phyloP scores from a whole-genome alignment of 2,329 filamentous ascomycete genomes.

The Fusarium acutatum region DNA sequence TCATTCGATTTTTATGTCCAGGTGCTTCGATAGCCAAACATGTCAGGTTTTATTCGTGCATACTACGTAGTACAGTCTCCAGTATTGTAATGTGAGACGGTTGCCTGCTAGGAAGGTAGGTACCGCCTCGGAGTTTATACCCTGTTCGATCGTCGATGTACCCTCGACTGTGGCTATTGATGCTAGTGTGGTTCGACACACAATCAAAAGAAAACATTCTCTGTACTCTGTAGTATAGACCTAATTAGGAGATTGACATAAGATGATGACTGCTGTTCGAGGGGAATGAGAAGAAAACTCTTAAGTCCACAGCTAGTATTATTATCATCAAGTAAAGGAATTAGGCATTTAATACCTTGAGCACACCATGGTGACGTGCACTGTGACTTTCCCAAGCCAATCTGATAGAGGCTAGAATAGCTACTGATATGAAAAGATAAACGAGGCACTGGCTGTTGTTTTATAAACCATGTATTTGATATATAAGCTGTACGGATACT shows the following conservation, averaged over 20 bases:
- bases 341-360: neutral
- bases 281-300: neutral
- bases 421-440: neutral
- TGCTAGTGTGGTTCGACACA: neutral
- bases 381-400: neutral
- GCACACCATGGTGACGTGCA: neutral
- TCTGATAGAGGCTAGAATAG: neutral
- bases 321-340: neutral
- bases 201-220: neutral
- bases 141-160: neutral
- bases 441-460: neutral
- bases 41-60: neutral
- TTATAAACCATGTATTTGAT: neutral
- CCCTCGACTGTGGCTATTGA: neutral
- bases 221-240: neutral
- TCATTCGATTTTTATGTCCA: constrained; percentile 27
- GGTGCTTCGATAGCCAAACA: constrained; percentile 21
- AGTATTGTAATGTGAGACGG: neutral
- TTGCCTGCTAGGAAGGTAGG: neutral
- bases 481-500: neutral
- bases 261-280: neutral
- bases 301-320: neutral
- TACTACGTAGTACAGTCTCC: neutral
- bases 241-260: neutral
- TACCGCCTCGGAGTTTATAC: neutral